A percentile compares a stretch with the other conserved stretches of the same genome.
These are phyloP conservation scores for Trypanosoma rangeli DNA, from an alignment of 208 protist species.

Conservation along the genomic window DNA sequence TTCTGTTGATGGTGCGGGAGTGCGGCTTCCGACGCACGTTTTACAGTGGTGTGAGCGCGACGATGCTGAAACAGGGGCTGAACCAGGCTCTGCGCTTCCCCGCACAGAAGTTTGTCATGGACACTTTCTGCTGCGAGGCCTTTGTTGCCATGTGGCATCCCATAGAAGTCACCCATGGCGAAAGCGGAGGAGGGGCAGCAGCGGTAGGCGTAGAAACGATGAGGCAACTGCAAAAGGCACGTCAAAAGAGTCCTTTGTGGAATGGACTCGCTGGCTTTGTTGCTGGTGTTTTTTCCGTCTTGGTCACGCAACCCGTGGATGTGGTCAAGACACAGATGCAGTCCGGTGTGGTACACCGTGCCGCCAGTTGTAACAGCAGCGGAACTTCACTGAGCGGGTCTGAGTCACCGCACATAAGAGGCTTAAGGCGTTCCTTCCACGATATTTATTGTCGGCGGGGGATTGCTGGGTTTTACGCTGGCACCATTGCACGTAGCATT, in stretches of 20 bases:
- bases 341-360: not conserved
- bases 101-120: constrained; percentile 19
- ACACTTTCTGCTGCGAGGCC: constrained; percentile 7
- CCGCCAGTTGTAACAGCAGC: not conserved
- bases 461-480: constrained; percentile 16
- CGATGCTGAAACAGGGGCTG: constrained; percentile 31
- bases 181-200: not conserved
- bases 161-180: too few relatives aligned
- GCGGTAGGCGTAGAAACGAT: not conserved
- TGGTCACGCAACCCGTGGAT: constrained; percentile 31
- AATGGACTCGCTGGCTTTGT: constrained; percentile 29
- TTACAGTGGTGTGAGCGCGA: constrained; percentile 30
- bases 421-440: not conserved
- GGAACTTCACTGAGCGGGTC: not conserved
- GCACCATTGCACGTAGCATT: constrained; percentile 11
- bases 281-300: constrained; percentile 26
- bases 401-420: not conserved
- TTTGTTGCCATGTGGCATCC: not conserved
- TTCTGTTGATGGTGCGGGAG: constrained; percentile 17
- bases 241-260: constrained; percentile 14
- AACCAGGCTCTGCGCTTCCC: constrained; percentile 34
- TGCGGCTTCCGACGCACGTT: constrained; percentile 16
- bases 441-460: constrained; percentile 8
- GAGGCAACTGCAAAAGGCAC: not conserved
- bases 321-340: constrained; percentile 36